Conservation (phyloP, 2,329 filamentous ascomycete species). For the Fusarium xyrophilum region DNA sequence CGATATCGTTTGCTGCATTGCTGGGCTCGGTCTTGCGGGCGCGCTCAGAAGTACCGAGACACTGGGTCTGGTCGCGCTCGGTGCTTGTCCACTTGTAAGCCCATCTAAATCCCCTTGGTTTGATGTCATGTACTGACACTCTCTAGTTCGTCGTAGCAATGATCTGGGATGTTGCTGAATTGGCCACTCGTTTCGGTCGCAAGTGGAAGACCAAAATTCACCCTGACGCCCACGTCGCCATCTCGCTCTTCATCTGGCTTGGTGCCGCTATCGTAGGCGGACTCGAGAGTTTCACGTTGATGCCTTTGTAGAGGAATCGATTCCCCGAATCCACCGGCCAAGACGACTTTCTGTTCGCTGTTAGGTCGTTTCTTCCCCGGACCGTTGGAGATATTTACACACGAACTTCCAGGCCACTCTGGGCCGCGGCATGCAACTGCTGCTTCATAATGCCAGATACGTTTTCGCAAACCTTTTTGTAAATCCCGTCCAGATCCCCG, state of each 20-base stretch:
- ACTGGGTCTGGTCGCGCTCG: conserved; percentile 12
- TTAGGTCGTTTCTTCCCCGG: too few relatives aligned
- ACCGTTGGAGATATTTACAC: too few relatives aligned
- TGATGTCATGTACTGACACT: background rate
- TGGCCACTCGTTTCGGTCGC: conserved; percentile 47
- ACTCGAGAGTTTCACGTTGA: conserved; percentile 12
- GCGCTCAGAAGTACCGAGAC: conserved; percentile 23
- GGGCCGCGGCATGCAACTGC: too few relatives aligned
- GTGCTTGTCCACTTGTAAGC: conserved; percentile 34
- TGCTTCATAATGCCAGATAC: too few relatives aligned
- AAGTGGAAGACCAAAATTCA: conserved; percentile 48
- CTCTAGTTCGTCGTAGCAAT: conserved; percentile 46
- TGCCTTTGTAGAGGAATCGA: too few relatives aligned
- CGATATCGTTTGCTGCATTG: conserved; percentile 39
- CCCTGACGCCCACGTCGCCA: conserved; percentile 53
- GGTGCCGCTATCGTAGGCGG: conserved; percentile 39
- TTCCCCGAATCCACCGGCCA: too few relatives aligned
- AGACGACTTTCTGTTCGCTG: too few relatives aligned
- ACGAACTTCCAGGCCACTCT: too few relatives aligned
- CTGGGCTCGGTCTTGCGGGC: conserved; percentile 42
- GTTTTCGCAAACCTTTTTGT: too few relatives aligned
- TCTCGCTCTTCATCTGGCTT: conserved; percentile 54
- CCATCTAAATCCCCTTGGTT: background rate
- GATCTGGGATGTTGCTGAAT: conserved; percentile 50
- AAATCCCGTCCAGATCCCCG: too few relatives aligned